Percentiles rank a stretch among this genome's conserved stretches.
Evolutionary conservation across 2,329 filamentous ascomycete species (phyloP).

Genomic region (Trichophyton rubrum): DNA sequence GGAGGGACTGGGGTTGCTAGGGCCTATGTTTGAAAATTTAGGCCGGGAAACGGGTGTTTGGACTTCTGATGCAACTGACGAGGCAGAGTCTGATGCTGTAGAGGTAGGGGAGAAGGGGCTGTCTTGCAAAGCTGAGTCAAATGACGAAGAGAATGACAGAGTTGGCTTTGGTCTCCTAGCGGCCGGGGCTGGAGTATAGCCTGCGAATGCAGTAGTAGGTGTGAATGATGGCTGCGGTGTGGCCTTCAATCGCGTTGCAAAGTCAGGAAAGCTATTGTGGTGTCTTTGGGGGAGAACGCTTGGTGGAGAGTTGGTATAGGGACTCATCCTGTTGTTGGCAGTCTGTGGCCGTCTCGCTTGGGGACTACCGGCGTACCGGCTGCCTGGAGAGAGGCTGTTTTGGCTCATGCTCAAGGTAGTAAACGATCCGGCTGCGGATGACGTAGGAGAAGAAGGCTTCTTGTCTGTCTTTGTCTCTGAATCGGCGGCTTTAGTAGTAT

Average conservation of each 20-base stretch:
- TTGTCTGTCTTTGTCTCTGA: neutral
- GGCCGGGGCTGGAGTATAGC: neutral
- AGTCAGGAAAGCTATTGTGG: conserved; percentile 1
- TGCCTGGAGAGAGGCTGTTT: neutral
- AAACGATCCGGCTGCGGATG: neutral
- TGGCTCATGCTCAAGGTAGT: neutral
- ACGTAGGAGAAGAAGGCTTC: neutral
- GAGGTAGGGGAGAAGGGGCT: conserved; percentile 11
- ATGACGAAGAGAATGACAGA: conserved; percentile 11
- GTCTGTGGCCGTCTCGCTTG: neutral
- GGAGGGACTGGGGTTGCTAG: conserved; percentile 8
- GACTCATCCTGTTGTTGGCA: neutral
- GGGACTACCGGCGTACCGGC: neutral
- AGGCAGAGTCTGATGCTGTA: conserved; percentile 12
- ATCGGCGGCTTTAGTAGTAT: neutral
- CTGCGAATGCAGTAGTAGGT: neutral
- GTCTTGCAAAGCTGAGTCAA: conserved; percentile 11
- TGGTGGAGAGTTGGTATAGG: neutral
- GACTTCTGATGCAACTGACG: conserved; percentile 13
- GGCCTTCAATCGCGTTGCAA: neutral
- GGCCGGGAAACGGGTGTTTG: conserved; percentile 8
- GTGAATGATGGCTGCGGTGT: conserved; percentile 8
- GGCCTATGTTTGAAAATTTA: neutral
- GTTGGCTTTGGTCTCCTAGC: neutral
- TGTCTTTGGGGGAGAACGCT: neutral